Percentiles rank a stretch among this genome's conserved stretches.
These are phyloP conservation scores for Candida incommunis DNA, from an alignment of 805 yeast genomes.

Conservation along the genomic window DNA sequence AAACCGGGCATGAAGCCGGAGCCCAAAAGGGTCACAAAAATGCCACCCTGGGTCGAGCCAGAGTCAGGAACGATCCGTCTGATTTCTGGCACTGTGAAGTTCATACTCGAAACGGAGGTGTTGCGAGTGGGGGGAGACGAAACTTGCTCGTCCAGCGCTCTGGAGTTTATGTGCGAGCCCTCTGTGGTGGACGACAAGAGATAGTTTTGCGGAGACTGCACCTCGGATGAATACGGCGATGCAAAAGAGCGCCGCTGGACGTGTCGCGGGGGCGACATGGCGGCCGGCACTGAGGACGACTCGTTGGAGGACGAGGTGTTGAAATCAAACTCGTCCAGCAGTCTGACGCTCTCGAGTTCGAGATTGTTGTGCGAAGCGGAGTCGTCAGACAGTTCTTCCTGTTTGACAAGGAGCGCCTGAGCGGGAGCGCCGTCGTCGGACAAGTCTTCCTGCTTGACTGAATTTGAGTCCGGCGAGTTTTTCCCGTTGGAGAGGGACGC, in stretches of 20 bases:
- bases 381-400: not conserved
- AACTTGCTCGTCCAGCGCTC: not conserved
- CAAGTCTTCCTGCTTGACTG: not conserved
- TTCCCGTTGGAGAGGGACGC: no score
- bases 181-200: not conserved
- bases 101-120: not conserved
- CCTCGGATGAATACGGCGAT: not conserved
- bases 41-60: slow-evolving; percentile 94
- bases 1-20: slow-evolving; percentile 74
- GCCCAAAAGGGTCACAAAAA: slow-evolving; percentile 85
- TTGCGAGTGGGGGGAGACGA: not conserved
- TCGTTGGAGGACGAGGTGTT: not conserved
- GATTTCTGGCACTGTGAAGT: slow-evolving; percentile 16
- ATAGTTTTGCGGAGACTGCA: slow-evolving; percentile 1
- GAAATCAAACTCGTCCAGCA: not conserved
- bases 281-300: not conserved
- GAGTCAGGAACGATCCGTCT: slow-evolving; percentile 88
- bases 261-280: not conserved
- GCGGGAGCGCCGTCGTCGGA: not conserved
- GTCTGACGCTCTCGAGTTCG: not conserved
- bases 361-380: not conserved
- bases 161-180: not conserved
- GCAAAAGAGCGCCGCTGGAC: not conserved
- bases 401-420: not conserved
- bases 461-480: no score